A percentile compares a stretch with the other conserved stretches of the same genome.
phyloP scores from a whole-genome alignment of 2,329 filamentous ascomycete genomes.

The Cercospora citrullina region DNA sequence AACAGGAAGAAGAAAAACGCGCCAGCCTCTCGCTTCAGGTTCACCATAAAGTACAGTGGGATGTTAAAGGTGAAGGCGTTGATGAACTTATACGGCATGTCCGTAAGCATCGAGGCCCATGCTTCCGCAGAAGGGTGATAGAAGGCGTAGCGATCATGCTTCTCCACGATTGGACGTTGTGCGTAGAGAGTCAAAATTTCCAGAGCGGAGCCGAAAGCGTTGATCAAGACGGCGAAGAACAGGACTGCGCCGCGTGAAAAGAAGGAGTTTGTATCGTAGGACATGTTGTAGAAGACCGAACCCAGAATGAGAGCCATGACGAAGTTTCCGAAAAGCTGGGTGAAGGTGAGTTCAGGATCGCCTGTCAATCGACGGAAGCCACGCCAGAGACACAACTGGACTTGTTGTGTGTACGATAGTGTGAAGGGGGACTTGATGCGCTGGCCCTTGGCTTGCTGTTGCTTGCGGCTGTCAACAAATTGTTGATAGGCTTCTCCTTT shows the following conservation, averaged over 20 bases:
- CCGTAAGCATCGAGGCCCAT: slow-evolving; percentile 80
- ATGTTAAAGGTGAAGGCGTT: slow-evolving; percentile 77
- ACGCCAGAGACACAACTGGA: slow-evolving; percentile 76
- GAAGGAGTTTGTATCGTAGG: slow-evolving; percentile 67
- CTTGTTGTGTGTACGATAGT: slow-evolving; percentile 72
- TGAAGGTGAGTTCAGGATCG: slow-evolving; percentile 73
- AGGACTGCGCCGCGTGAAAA: slow-evolving; percentile 76
- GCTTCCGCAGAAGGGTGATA: slow-evolving; percentile 90
- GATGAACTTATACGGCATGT: slow-evolving; percentile 78
- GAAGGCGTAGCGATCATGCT: slow-evolving; percentile 80
- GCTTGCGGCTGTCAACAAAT: slow-evolving; percentile 49
- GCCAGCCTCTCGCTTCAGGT: slow-evolving; percentile 70
- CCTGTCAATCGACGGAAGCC: slow-evolving; percentile 75
- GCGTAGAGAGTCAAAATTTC: slow-evolving; percentile 85
- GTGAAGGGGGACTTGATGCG: slow-evolving; percentile 78
- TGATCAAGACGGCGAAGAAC: slow-evolving; percentile 86
- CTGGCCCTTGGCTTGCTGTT: slow-evolving; percentile 49
- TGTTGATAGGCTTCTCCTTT: slow-evolving; percentile 48
- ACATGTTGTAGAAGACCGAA: slow-evolving; percentile 78
- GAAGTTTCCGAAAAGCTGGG: slow-evolving; percentile 69
- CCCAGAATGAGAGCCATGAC: slow-evolving; percentile 75
- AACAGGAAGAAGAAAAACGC: slow-evolving; percentile 85
- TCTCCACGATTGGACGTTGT: slow-evolving; percentile 89
- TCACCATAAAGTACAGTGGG: slow-evolving; percentile 82
- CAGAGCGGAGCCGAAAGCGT: slow-evolving; percentile 76